Evolutionary conservation across 495 filamentous ascomycete genomes (phyloP).

Genomic region (Neurospora sublineolata): DNA sequence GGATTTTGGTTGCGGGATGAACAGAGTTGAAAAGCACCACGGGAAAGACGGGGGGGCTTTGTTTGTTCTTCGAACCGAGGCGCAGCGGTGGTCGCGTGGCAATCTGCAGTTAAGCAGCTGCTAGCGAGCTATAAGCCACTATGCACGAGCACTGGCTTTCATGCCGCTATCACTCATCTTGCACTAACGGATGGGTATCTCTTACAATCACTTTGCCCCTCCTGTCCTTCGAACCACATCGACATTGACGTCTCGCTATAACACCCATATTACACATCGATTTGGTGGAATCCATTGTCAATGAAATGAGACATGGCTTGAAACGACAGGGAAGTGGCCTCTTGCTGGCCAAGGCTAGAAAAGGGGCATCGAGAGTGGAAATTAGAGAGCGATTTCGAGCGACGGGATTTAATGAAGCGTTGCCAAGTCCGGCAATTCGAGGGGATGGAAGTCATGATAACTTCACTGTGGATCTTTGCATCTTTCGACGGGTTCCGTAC

Average conservation of each 20-base stretch:
- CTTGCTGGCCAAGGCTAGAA: neutral
- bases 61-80: neutral
- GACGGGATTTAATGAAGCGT: neutral
- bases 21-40: neutral
- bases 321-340: neutral
- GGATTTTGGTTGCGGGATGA: neutral
- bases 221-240: neutral
- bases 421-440: neutral
- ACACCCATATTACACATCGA: neutral
- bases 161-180: neutral
- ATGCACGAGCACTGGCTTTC: neutral
- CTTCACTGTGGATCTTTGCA: neutral
- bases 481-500: neutral
- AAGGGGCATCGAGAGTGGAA: neutral
- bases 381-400: neutral
- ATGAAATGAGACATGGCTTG: neutral
- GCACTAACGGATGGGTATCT: neutral
- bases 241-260: neutral
- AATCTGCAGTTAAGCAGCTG: neutral
- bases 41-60: neutral
- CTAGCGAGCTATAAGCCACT: neutral
- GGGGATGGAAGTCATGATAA: neutral
- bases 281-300: neutral
- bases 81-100: neutral
- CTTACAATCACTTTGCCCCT: neutral